These are phyloP conservation scores for Diplodia sapinea DNA, from an alignment of 2,329 filamentous ascomycete species.

Conservation along the genomic window DNA sequence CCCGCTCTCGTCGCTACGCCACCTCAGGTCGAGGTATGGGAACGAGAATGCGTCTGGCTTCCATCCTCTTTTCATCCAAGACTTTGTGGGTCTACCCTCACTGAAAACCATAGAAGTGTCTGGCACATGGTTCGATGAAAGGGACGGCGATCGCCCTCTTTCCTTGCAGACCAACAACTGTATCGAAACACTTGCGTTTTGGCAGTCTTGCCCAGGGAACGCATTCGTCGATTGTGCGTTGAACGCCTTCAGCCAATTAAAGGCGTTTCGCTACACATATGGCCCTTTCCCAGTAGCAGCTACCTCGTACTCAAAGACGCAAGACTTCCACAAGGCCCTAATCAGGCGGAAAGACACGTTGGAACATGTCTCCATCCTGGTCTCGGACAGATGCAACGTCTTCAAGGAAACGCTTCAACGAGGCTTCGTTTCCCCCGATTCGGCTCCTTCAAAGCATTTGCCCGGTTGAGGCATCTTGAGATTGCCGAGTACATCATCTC, in stretches of 20 bases:
- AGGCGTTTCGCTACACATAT: neutral
- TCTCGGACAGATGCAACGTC: neutral
- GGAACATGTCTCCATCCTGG: neutral
- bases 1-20: neutral
- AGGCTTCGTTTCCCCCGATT: neutral
- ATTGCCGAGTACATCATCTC: neutral
- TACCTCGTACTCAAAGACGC: neutral
- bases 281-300: neutral
- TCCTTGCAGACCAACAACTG: neutral
- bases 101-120: slow-evolving; percentile 1
- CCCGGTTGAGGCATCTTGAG: neutral
- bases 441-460: slow-evolving; percentile 10
- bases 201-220: neutral
- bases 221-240: neutral
- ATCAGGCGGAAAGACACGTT: neutral
- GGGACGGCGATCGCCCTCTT: neutral
- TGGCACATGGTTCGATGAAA: neutral
- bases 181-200: neutral
- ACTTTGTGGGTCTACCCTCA: neutral
- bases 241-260: neutral
- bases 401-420: neutral
- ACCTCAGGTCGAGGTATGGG: slow-evolving; percentile 9
- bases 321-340: neutral
- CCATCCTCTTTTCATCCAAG: slow-evolving; percentile 15
- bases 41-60: slow-evolving; percentile 14